Base-by-base conservation (phyloP, 768 basidiomycete species). In the Fomitopsis pulvina region DNA sequence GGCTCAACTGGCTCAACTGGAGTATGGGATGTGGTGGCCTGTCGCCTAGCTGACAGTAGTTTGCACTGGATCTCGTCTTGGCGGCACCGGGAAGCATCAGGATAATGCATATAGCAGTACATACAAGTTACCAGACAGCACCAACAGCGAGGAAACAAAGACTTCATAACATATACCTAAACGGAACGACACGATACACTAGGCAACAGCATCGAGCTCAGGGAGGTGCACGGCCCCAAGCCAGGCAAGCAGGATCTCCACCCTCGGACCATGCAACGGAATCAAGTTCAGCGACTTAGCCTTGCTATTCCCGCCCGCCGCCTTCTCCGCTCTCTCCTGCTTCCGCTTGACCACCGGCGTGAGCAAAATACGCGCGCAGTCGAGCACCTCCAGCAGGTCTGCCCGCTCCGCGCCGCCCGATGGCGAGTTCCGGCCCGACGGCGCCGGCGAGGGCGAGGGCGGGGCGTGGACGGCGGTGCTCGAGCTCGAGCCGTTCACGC, bases 201-300 rank as follows among this genome's bases (percentile, higher is more conserved):
- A 58, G n/a, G 63, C 65, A 37, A 60, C 64, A 7, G 48, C 26
- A 41, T 90, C 88, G 57, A 92, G 63, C 59, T 88, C 87, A 3
- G 79, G 81, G 29, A 92, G 65, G 70, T 87, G 83, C 49, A 90
- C 85, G 16, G 87, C 88, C 22, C 75, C 89, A 48, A 92, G 69
- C 88, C 88, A 92, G 38, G 90, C 90, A 49, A 92, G 73, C 48
- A 91, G 74, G 49, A 92, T 74, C 66, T 92, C 90, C 41, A 92
- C 90, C 5, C 88, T 76, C 29, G 91, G 89, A 0, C 90, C 90
- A 65, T 91, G 87, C 54, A 92, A 68, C 9, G 88, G 87, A 50
- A 92, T 88, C 63, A 91, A 86, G 45, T 81, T 76, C 54, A 79
- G 57, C 30, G 78, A 69, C 64, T 80, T 85, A 70, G 81, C 80